Conservation (phyloP, 495 filamentous ascomycete genomes). For the Aspergillus nidulans region DNA sequence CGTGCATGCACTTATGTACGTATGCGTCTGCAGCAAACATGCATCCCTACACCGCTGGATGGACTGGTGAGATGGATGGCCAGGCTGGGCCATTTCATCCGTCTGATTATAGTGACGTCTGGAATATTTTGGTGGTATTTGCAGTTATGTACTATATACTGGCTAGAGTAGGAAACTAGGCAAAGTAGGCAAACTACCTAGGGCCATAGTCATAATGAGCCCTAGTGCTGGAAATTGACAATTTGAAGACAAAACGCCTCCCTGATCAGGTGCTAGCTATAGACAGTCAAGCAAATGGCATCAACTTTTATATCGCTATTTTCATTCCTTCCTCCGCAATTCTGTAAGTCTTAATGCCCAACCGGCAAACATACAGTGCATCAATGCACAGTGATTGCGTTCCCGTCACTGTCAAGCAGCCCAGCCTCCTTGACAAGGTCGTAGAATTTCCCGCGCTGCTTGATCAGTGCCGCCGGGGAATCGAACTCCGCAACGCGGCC, state of each 20-base stretch:
- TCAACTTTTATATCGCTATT: conserved; percentile 8
- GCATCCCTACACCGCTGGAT: background rate
- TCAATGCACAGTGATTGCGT: conserved; percentile 20
- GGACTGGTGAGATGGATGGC: too few species aligned
- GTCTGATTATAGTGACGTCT: too few species aligned
- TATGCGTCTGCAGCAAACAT: background rate
- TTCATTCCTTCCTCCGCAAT: background rate
- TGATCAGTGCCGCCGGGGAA: conserved; percentile 52
- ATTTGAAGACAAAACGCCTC: background rate
- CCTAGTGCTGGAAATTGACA: background rate
- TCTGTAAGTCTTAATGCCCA: background rate
- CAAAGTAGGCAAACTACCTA: background rate
- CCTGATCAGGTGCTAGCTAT: background rate
- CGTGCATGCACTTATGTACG: background rate
- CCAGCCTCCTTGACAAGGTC: conserved; percentile 54
- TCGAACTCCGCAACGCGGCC: conserved; percentile 58
- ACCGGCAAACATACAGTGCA: background rate
- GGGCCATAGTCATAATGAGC: background rate
- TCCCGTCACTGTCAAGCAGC: conserved; percentile 46
- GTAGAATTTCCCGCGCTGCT: conserved; percentile 49
- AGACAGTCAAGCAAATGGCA: background rate
- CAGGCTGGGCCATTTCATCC: too few species aligned
- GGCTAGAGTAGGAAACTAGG: background rate
- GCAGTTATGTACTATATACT: background rate
- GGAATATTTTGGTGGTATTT: background rate